Conservation (phyloP, 805 yeast genomes). For the Ogataea nakhonphanomensis region DNA sequence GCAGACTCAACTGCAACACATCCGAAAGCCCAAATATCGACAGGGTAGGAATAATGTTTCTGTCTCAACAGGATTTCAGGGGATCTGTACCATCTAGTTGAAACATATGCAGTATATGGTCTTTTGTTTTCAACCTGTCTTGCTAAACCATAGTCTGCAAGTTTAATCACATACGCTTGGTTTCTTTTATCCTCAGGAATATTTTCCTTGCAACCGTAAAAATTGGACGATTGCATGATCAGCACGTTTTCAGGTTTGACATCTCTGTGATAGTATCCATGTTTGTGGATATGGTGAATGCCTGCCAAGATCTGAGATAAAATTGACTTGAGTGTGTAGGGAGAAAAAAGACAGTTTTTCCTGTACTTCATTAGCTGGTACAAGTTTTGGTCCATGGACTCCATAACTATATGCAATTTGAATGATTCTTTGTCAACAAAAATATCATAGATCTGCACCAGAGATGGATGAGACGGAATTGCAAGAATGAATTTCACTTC, state of each 20-base stretch:
- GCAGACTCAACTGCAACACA: conserved; percentile 73
- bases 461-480: conserved; percentile 65
- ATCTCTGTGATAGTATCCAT: conserved; percentile 79
- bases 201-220: conserved; percentile 40
- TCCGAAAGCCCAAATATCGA: conserved; percentile 87
- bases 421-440: conserved; percentile 62
- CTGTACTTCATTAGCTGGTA: conserved; percentile 72
- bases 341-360: conserved; percentile 49
- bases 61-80: conserved; percentile 75
- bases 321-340: conserved; percentile 59
- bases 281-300: conserved; percentile 72
- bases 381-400: conserved; percentile 77
- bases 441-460: conserved; percentile 75
- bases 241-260: conserved; percentile 91
- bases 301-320: conserved; percentile 72
- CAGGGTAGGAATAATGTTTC: conserved; percentile 59
- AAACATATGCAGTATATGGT: conserved; percentile 71
- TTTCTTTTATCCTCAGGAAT: conserved; percentile 40
- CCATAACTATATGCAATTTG: conserved; percentile 82
- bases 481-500: conserved; percentile 66
- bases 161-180: conserved; percentile 58
- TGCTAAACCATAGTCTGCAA: conserved; percentile 81
- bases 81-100: conserved; percentile 84
- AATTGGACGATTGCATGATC: conserved; percentile 54
- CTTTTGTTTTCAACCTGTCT: conserved; percentile 51